Evolutionary conservation across 129 eudicot species (phyloP).

Genomic region (Centrapalus pauciflorus): DNA sequence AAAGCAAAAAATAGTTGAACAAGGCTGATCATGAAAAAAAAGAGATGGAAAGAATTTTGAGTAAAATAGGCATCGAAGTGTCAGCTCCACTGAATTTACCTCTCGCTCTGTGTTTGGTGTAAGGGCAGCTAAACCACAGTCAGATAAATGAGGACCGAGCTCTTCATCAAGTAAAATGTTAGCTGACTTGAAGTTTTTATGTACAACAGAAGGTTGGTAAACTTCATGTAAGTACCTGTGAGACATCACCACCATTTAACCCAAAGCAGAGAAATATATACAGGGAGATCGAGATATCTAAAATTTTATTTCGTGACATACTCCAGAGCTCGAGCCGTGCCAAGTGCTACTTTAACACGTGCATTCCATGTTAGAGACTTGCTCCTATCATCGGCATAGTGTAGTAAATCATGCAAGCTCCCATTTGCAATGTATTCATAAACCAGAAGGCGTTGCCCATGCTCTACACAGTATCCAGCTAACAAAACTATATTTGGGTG

Average conservation of each 20-base stretch:
- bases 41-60: too few species aligned
- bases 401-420: slow-evolving; percentile 90
- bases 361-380: slow-evolving; percentile 85
- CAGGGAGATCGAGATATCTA: background rate
- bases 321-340: slow-evolving; percentile 98
- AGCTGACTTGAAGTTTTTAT: slow-evolving; percentile 92
- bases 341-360: slow-evolving; percentile 94
- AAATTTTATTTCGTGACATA: slow-evolving; percentile 36
- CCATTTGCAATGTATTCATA: slow-evolving; percentile 82
- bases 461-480: slow-evolving; percentile 89
- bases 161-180: slow-evolving; percentile 95
- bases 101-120: slow-evolving; percentile 90
- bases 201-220: slow-evolving; percentile 95
- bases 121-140: slow-evolving; percentile 88
- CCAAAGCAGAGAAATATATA: background rate
- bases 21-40: too few species aligned
- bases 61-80: background rate
- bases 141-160: slow-evolving; percentile 91
- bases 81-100: slow-evolving; percentile 38
- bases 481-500: slow-evolving; percentile 66
- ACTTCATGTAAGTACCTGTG: slow-evolving; percentile 98
- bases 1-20: too few species aligned
- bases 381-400: slow-evolving; percentile 76
- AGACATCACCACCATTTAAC: background rate
- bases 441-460: slow-evolving; percentile 90